phyloP scores from a whole-genome alignment of 768 basidiomycete species.

The Amanita thiersii region DNA sequence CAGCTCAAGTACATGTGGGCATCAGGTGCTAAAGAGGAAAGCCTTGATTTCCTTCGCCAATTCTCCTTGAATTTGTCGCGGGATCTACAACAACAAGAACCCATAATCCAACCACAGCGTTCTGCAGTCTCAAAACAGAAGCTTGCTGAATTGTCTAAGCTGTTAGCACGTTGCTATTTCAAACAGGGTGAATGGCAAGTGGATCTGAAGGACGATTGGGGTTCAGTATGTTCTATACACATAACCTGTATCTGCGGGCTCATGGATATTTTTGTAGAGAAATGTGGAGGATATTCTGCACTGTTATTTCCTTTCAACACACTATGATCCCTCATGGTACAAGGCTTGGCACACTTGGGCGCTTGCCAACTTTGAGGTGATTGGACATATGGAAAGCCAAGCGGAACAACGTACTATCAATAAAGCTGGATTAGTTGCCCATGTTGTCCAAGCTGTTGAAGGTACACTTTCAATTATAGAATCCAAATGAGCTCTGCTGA shows the following conservation, averaged over 20 bases:
- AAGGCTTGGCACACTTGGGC: conserved; percentile 99
- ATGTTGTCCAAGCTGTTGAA: conserved; percentile 90
- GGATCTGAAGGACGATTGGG: conserved; percentile 74
- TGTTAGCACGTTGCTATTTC: conserved; percentile 95
- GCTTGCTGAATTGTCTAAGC: conserved; percentile 59
- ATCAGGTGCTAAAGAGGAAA: conserved; percentile 67
- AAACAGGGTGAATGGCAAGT: conserved; percentile 95
- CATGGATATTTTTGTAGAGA: conserved; percentile 33
- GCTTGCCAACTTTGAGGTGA: conserved; percentile 90
- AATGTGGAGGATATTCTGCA: conserved; percentile 78
- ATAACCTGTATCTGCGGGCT: not conserved
- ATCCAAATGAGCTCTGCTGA: conserved; percentile 3
- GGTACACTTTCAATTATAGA: conserved; percentile 33
- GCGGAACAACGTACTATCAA: conserved; percentile 47
- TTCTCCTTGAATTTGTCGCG: conserved; percentile 71
- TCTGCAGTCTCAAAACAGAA: conserved; percentile 49
- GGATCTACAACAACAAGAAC: conserved; percentile 59
- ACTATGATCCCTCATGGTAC: conserved; percentile 94
- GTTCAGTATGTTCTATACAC: conserved; percentile 43
- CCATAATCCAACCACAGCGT: conserved; percentile 41
- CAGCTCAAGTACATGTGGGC: conserved; percentile 97
- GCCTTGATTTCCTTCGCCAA: conserved; percentile 71
- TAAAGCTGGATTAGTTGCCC: conserved; percentile 60
- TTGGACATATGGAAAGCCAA: conserved; percentile 70
- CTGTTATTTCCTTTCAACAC: conserved; percentile 81